These are phyloP conservation scores for Stentor coeruleus DNA, from an alignment of 73 alveolate genomes.

Conservation along the genomic window DNA sequence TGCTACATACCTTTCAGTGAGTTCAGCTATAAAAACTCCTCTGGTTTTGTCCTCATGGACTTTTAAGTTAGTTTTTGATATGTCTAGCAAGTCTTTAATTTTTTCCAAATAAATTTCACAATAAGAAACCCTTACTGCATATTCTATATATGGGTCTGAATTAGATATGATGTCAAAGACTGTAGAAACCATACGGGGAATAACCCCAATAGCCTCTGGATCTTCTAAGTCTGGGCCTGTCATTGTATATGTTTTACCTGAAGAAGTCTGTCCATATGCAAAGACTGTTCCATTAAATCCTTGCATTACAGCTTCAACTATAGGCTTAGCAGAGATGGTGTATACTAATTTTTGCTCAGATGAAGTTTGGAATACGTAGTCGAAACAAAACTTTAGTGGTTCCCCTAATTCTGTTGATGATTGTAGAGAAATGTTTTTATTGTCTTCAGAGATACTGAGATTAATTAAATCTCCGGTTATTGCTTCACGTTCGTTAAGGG, in stretches of 20 bases:
- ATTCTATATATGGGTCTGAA: constrained; percentile 68
- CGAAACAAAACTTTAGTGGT: constrained; percentile 37
- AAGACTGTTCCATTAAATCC: constrained; percentile 95
- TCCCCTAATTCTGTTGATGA: background rate
- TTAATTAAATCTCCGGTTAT: background rate
- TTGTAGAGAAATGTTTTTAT: background rate
- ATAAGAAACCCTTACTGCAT: constrained; percentile 72
- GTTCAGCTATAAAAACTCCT: constrained; percentile 78
- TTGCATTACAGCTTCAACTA: constrained; percentile 61
- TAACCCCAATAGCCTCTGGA: constrained; percentile 50
- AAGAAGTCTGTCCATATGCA: constrained; percentile 95
- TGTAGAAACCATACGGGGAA: constrained; percentile 85
- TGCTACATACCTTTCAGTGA: constrained; percentile 66
- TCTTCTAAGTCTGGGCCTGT: constrained; percentile 43
- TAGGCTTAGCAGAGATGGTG: constrained; percentile 45
- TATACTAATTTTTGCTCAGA: constrained; percentile 36
- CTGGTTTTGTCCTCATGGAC: constrained; percentile 83
- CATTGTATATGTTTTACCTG: constrained; percentile 96
- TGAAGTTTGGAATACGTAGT: constrained; percentile 44
- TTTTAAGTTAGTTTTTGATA: constrained; percentile 71
- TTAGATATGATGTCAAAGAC: constrained; percentile 58
- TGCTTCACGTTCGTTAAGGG: constrained; percentile 41
- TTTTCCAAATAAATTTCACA: constrained; percentile 90
- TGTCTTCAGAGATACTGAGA: background rate
- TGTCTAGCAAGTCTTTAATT: constrained; percentile 79